Evolutionary conservation across 2,329 filamentous ascomycete genomes (phyloP).

Genomic region (Cordyceps sp.): DNA sequence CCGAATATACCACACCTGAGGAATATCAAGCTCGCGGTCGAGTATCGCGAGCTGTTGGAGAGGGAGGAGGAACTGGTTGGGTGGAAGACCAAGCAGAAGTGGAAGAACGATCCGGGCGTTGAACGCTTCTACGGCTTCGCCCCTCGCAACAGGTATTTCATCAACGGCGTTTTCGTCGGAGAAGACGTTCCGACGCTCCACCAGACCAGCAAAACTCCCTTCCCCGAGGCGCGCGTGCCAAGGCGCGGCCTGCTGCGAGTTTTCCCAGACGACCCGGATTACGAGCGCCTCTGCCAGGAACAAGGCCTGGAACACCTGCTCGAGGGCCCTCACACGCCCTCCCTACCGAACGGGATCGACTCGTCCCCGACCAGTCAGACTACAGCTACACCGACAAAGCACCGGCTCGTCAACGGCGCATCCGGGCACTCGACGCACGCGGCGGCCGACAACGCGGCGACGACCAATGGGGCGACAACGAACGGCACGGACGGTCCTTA

Average conservation of each 20-base stretch:
- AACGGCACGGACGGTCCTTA: constrained; percentile 13
- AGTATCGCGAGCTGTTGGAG: constrained; percentile 42
- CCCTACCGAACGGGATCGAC: constrained; percentile 28
- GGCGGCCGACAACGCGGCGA: constrained; percentile 5
- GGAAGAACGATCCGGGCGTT: constrained; percentile 40
- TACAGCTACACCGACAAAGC: constrained; percentile 9
- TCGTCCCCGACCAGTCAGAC: constrained; percentile 26
- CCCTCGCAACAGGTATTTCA: constrained; percentile 39
- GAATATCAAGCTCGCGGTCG: constrained; percentile 35
- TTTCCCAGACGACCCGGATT: constrained; percentile 38
- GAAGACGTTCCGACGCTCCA: constrained; percentile 31
- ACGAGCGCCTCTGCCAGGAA: constrained; percentile 34
- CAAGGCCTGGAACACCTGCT: constrained; percentile 40
- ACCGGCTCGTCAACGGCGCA: constrained; percentile 14
- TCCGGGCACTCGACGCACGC: constrained; percentile 7
- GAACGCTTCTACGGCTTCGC: constrained; percentile 34
- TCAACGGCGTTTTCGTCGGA: constrained; percentile 35
- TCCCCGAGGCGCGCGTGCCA: constrained; percentile 36
- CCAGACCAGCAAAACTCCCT: constrained; percentile 34
- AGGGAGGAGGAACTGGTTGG: constrained; percentile 25
- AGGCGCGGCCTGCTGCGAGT: constrained; percentile 36
- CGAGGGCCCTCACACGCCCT: constrained; percentile 24
- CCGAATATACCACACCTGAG: constrained; percentile 41
- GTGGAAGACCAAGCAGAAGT: constrained; percentile 31
- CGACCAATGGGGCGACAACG: constrained; percentile 9